These are phyloP conservation scores for Blepharisma stoltei DNA, from an alignment of 73 alveolate genomes.

Conservation along the genomic window DNA sequence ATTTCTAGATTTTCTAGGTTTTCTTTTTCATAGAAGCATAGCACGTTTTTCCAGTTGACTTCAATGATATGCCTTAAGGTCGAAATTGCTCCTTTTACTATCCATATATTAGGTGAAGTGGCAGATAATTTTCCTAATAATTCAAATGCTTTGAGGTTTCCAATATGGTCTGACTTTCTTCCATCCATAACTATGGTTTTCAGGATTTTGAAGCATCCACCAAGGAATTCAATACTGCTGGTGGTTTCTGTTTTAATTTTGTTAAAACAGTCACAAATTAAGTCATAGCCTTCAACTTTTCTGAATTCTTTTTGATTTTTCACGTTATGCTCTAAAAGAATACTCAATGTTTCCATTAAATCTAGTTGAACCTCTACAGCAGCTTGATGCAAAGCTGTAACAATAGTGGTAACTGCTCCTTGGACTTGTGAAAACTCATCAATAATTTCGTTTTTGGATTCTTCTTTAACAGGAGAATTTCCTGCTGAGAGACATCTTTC, in stretches of 20 bases:
- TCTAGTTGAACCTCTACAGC: not conserved
- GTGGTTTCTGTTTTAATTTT: not conserved
- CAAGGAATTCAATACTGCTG: not conserved
- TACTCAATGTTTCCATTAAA: not conserved
- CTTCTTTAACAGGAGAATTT: slow-evolving; percentile 7
- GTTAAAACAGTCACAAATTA: not conserved
- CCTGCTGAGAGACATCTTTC: slow-evolving; percentile 20
- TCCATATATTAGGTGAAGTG: not conserved
- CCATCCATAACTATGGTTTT: not conserved
- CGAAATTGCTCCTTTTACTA: not conserved
- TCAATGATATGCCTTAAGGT: not conserved
- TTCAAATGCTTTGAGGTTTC: not conserved
- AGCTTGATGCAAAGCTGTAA: not conserved
- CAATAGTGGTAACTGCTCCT: slow-evolving; percentile 1
- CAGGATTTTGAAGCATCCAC: slow-evolving; percentile 1
- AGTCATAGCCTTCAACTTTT: slow-evolving; percentile 11
- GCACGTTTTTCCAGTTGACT: slow-evolving; percentile 13
- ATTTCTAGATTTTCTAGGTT: not conserved
- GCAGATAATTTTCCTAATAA: not conserved
- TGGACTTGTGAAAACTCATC: not conserved
- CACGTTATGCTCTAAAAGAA: not conserved
- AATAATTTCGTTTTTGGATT: not conserved
- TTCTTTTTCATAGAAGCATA: slow-evolving; percentile 1
- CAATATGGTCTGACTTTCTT: not conserved
- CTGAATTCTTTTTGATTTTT: slow-evolving; percentile 24